These are phyloP conservation scores for Phaffomyces opuntiae DNA, from an alignment of 805 yeast genomes.

Conservation along the genomic window DNA sequence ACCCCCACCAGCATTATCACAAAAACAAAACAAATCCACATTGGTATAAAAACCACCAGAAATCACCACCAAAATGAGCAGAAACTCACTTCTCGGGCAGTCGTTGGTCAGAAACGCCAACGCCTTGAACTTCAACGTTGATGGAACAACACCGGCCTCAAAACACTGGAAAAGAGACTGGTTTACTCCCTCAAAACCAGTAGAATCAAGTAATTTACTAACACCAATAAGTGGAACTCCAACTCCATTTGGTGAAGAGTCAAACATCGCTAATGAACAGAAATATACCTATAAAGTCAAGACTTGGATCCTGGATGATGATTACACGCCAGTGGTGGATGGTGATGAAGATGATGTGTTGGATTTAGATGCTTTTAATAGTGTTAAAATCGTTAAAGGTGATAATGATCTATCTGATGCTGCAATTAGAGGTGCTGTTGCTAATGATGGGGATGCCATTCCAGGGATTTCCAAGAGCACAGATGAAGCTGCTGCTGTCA, in stretches of 20 bases:
- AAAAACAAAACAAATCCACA: background rate
- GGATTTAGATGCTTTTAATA: conserved; percentile 34
- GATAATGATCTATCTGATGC: conserved; percentile 32
- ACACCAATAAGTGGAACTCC: conserved; percentile 19
- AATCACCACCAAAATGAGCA: background rate
- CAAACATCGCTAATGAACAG: conserved; percentile 10
- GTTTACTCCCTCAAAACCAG: conserved; percentile 16
- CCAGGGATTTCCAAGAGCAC: conserved; percentile 34
- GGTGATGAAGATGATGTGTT: conserved; percentile 37
- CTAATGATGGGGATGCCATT: conserved; percentile 35
- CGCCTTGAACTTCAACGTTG: conserved; percentile 11
- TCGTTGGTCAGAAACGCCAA: conserved; percentile 23
- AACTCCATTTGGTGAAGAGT: conserved; percentile 23
- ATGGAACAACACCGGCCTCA: conserved; percentile 8
- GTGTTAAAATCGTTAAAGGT: conserved; percentile 16
- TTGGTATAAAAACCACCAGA: background rate
- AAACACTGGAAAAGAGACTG: conserved; percentile 25
- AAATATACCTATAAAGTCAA: conserved; percentile 23
- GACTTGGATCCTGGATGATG: conserved; percentile 25
- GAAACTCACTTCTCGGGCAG: conserved; percentile 19
- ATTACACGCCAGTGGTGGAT: conserved; percentile 23
- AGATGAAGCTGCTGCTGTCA: conserved; percentile 12
- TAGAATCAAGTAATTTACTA: conserved; percentile 10
- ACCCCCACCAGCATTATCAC: background rate
- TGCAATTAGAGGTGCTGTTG: conserved; percentile 51